Percentiles rank a stretch among this genome's conserved stretches.
These are phyloP conservation scores for Luffa acutangula DNA, from an alignment of 306 rosid genomes.

Conservation along the genomic window DNA sequence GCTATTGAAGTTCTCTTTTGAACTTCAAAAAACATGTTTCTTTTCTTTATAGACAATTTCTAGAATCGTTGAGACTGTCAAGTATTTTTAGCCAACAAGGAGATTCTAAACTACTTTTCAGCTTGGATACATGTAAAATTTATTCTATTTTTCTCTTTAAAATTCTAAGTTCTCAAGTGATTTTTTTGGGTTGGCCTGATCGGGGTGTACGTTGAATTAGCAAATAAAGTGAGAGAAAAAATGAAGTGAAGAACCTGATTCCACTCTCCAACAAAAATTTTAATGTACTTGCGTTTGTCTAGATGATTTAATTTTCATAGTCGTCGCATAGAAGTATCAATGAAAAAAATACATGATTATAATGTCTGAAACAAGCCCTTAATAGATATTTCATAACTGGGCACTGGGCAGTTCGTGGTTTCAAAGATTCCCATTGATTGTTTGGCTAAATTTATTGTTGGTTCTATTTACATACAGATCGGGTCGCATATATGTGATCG, in stretches of 20 bases:
- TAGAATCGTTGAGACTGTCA: neutral
- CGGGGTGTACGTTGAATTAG: neutral
- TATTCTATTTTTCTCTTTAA: neutral
- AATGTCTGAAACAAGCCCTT: neutral
- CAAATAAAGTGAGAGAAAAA: neutral
- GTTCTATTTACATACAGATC: constrained; percentile 40
- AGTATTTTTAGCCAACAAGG: neutral
- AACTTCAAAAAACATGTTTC: neutral
- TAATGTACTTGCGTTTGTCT: neutral
- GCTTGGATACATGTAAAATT: neutral
- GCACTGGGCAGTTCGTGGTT: neutral
- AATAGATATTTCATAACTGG: neutral
- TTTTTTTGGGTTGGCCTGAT: neutral
- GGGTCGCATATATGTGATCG: constrained; percentile 69
- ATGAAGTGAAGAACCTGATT: neutral
- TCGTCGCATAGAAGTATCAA: neutral
- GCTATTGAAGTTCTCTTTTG: neutral
- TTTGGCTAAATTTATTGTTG: neutral
- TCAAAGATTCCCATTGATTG: neutral
- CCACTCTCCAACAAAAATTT: neutral
- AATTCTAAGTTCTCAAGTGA: neutral
- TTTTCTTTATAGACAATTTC: neutral
- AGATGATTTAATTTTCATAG: neutral
- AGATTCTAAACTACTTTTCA: neutral
- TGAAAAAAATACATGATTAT: neutral